phyloP scores from a whole-genome alignment of 768 basidiomycete species.

The Candolleomyces aberdarensis region DNA sequence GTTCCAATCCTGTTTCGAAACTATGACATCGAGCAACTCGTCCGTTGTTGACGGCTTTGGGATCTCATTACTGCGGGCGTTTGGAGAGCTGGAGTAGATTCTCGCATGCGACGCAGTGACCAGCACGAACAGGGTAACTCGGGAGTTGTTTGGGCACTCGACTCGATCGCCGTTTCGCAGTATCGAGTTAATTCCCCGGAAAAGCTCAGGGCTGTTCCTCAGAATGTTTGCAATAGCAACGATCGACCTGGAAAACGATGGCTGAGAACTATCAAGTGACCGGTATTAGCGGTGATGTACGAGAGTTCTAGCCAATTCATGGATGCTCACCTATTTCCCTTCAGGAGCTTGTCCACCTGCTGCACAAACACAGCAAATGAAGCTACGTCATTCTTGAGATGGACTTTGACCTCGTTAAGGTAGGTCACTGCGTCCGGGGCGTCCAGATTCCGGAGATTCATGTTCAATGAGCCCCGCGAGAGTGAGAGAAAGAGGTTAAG shows the following conservation, averaged over 20 bases:
- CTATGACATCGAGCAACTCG: neutral
- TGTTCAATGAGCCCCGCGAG: neutral
- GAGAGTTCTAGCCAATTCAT: no score
- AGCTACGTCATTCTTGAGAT: neutral
- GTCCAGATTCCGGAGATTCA: neutral
- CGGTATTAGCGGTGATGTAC: neutral
- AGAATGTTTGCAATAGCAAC: constrained; percentile 10
- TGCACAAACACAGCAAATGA: neutral
- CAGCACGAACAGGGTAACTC: constrained; percentile 14
- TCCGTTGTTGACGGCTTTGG: neutral
- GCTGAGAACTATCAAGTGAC: neutral
- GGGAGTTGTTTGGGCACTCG: constrained; percentile 8
- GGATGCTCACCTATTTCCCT: neutral
- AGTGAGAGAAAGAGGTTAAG: neutral
- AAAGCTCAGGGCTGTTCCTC: constrained; percentile 3
- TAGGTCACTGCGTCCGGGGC: neutral
- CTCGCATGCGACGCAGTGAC: neutral
- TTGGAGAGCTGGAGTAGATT: constrained; percentile 8
- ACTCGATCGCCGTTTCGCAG: constrained; percentile 8
- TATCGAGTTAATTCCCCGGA: constrained; percentile 12
- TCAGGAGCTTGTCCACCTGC: neutral
- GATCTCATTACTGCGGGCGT: neutral
- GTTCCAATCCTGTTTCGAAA: neutral
- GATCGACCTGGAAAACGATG: neutral
- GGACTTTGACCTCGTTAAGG: neutral